phyloP scores from a whole-genome alignment of 1,284 basidiomycete genomes.

The Cutaneotrichosporon sp. region DNA sequence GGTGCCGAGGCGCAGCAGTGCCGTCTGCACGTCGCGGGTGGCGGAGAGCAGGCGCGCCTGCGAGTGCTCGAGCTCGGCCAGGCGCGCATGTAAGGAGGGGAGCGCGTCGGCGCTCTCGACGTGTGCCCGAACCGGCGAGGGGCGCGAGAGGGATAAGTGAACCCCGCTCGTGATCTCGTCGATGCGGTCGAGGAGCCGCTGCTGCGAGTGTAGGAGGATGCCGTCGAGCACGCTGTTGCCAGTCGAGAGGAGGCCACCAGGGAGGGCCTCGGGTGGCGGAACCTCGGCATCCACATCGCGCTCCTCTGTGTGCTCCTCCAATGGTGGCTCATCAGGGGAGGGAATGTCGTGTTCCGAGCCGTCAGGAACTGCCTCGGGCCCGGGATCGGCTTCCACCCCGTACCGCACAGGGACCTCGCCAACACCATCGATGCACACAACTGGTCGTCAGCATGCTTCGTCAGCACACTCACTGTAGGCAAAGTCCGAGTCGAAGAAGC shows the following conservation, averaged over 20 bases:
- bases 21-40: not conserved
- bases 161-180: constrained; percentile 16
- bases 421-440: constrained; percentile 43
- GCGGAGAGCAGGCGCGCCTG: not conserved
- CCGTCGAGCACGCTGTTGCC: constrained; percentile 51
- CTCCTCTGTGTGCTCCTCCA: not conserved
- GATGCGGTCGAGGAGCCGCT: constrained; percentile 51
- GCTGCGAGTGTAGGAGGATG: constrained; percentile 49
- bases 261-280: not conserved
- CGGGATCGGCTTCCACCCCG: constrained; percentile 10
- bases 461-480: constrained; percentile 47
- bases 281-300: not conserved
- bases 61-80: constrained; percentile 1
- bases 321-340: not conserved
- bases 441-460: constrained; percentile 23
- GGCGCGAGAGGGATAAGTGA: not conserved
- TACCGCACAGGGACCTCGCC: constrained; percentile 14
- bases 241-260: constrained; percentile 4
- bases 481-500: constrained; percentile 51
- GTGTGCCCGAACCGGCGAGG: not conserved
- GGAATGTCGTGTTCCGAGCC: not conserved
- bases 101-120: not conserved
- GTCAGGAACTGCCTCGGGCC: not conserved
- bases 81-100: not conserved
- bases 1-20: not conserved